Percentiles rank a stretch among this genome's conserved stretches.
Evolutionary conservation across 75 land plant species (phyloP).

Genomic region (Sequoiadendron giganteum): DNA sequence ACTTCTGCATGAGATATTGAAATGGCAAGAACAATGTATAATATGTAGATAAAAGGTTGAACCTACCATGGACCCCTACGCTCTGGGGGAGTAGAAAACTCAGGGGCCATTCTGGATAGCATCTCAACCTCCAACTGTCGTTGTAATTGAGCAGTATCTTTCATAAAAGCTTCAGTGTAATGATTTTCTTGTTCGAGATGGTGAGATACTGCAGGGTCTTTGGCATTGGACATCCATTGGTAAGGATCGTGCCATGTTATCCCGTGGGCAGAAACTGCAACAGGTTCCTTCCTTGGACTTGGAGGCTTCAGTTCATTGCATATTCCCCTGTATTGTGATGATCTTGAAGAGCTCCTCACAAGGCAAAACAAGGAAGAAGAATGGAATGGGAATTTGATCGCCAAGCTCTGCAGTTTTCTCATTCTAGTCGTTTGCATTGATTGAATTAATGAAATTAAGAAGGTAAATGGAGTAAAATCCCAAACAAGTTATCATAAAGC

Average conservation of each 20-base stretch:
- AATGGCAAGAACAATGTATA: background rate
- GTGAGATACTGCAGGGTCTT: conserved; percentile 54
- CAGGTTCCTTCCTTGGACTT: conserved; percentile 56
- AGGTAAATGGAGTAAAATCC: background rate
- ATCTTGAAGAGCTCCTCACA: background rate
- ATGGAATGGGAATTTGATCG: background rate
- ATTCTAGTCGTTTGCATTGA: background rate
- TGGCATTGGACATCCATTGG: conserved; percentile 75
- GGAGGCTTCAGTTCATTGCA: conserved; percentile 39
- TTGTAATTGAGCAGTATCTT: conserved; percentile 48
- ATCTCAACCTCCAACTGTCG: conserved; percentile 55
- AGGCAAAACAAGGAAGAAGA: background rate
- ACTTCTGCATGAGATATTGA: background rate
- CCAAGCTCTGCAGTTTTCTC: background rate
- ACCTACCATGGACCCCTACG: conserved; percentile 88
- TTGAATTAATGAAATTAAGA: background rate
- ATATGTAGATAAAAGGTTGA: background rate
- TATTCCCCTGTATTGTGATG: background rate
- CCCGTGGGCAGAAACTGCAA: conserved; percentile 63
- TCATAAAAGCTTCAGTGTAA: conserved; percentile 77
- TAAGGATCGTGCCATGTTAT: conserved; percentile 76
- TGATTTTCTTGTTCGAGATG: conserved; percentile 65
- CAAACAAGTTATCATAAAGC: background rate
- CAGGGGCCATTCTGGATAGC: conserved; percentile 55
- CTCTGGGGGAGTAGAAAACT: conserved; percentile 77